Conservation (phyloP, 331 rosid species). For the Spiraea crenata region DNA sequence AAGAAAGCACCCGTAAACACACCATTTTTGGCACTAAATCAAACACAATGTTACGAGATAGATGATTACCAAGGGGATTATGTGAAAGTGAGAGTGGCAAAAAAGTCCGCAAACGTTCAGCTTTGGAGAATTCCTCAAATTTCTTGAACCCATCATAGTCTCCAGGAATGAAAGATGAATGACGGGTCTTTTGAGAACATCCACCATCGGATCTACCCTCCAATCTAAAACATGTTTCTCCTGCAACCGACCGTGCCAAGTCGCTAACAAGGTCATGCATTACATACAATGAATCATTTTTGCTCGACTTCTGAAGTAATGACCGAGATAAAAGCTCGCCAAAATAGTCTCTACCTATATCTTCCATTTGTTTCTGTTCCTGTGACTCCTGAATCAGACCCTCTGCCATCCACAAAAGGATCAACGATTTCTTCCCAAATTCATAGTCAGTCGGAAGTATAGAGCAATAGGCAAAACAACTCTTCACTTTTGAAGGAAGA, state of each 20-base stretch:
- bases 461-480: slow-evolving; percentile 18
- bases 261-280: slow-evolving; percentile 22
- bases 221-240: not conserved
- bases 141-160: not conserved
- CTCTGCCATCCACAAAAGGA: slow-evolving; percentile 19
- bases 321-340: slow-evolving; percentile 17
- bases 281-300: not conserved
- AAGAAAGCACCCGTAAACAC: slow-evolving; percentile 24
- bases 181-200: not conserved
- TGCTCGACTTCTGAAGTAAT: slow-evolving; percentile 10
- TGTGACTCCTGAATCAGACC: not conserved
- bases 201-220: not conserved
- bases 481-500: slow-evolving; percentile 15
- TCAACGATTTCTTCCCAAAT: not conserved
- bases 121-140: not conserved
- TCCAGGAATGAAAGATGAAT: not conserved
- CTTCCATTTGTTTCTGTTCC: not conserved
- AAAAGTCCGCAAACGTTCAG: slow-evolving; percentile 13
- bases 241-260: slow-evolving; percentile 4
- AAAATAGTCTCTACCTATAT: slow-evolving; percentile 7
- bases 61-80: not conserved
- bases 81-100: not conserved
- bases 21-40: slow-evolving; percentile 4
- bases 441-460: slow-evolving; percentile 13
- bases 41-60: not conserved